Conservation (phyloP, 2,329 filamentous ascomycete genomes). For the Myotisia sp. region DNA sequence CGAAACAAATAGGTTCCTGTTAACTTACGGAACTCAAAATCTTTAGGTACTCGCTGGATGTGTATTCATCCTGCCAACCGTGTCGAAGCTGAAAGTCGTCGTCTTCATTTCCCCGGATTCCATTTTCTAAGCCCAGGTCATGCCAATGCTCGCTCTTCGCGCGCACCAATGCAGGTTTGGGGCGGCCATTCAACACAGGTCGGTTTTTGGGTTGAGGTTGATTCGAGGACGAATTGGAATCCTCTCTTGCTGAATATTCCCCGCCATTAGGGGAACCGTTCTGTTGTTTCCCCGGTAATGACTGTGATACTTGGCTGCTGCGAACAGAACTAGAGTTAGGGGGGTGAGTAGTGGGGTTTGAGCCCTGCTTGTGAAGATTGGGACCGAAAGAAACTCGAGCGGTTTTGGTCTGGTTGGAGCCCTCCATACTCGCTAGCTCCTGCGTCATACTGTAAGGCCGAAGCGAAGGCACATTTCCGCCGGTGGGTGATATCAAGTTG, state of each 20-base stretch:
- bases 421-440: conserved; percentile 5
- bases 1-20: background rate
- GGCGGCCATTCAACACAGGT: conserved; percentile 16
- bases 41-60: conserved; percentile 76
- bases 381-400: conserved; percentile 9
- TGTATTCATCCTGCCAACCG: conserved; percentile 85
- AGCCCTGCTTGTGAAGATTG: conserved; percentile 1
- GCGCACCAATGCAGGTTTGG: conserved; percentile 30
- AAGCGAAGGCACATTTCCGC: conserved; percentile 4
- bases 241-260: background rate
- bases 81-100: conserved; percentile 53
- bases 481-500: too few species aligned
- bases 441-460: conserved; percentile 5
- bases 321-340: background rate
- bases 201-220: conserved; percentile 1
- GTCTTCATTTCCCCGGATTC: conserved; percentile 29
- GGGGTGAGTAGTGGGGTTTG: background rate
- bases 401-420: conserved; percentile 2
- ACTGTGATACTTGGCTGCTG: conserved; percentile 7
- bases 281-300: background rate
- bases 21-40: conserved; percentile 61
- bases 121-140: conserved; percentile 20
- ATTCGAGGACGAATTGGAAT: conserved; percentile 4
- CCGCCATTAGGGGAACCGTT: background rate
- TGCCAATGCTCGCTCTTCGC: conserved; percentile 42